These are phyloP conservation scores for Piedraia hortae DNA, from an alignment of 2,329 filamentous ascomycete genomes.

Conservation along the genomic window DNA sequence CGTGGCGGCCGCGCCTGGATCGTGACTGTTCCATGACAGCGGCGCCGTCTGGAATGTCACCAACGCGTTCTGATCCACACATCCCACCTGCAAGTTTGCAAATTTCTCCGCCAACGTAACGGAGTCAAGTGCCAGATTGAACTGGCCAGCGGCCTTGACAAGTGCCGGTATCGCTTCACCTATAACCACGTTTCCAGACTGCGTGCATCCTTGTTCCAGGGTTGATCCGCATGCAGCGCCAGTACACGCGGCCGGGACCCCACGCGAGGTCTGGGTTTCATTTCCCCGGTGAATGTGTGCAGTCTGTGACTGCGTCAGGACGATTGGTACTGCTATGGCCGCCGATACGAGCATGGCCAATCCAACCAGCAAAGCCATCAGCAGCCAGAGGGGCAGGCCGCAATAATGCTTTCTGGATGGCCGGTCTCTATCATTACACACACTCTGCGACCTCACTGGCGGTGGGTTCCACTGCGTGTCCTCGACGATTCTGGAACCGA, in stretches of 20 bases:
- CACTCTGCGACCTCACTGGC: no score
- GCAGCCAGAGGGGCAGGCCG: conserved; percentile 55
- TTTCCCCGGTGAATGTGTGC: conserved; percentile 33
- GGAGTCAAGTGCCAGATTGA: conserved; percentile 45
- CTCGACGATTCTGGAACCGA: no score
- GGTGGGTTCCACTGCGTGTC: no score
- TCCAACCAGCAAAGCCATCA: conserved; percentile 37
- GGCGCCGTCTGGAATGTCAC: conserved; percentile 39
- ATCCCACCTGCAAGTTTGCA: conserved; percentile 48
- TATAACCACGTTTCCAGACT: conserved; percentile 52
- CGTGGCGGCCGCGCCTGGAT: conserved; percentile 8
- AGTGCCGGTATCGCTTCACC: conserved; percentile 54
- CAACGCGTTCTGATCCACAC: conserved; percentile 60
- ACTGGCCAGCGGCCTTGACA: conserved; percentile 38
- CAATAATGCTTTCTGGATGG: conserved; percentile 51
- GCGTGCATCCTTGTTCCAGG: no score
- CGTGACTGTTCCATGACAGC: conserved; percentile 1
- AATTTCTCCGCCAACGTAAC: conserved; percentile 48
- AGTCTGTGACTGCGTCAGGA: conserved; percentile 29
- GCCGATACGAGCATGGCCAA: conserved; percentile 47
- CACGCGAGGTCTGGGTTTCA: conserved; percentile 31
- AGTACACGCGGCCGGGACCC: conserved; percentile 26
- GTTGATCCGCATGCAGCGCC: conserved; percentile 21
- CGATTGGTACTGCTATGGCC: conserved; percentile 51
- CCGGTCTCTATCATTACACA: no score